These are phyloP conservation scores for Trametes elegans DNA, from an alignment of 768 basidiomycete species.

Conservation along the genomic window DNA sequence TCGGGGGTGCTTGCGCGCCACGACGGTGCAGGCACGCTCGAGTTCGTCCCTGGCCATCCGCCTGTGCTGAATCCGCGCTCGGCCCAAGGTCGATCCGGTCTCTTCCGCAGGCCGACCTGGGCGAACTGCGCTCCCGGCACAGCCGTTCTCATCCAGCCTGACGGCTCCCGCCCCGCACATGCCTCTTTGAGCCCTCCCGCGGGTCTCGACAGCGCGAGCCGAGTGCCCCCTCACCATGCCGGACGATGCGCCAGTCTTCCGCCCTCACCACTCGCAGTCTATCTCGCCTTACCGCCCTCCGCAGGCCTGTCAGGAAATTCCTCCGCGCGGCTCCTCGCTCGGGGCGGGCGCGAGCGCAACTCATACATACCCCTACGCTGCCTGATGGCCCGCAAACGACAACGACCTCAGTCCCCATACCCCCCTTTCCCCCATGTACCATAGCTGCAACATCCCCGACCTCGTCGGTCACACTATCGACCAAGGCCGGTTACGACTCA, in stretches of 20 bases:
- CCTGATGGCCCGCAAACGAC: no score
- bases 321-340: not conserved
- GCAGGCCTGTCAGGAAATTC: not conserved
- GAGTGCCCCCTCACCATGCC: not conserved
- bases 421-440: not conserved
- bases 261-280: not conserved
- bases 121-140: not conserved
- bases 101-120: not conserved
- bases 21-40: not conserved
- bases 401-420: not conserved
- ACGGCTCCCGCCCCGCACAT: not conserved
- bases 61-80: not conserved
- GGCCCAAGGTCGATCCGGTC: not conserved
- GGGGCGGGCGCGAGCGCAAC: not conserved
- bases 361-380: not conserved
- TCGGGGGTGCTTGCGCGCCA: not conserved
- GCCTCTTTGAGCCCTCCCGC: conserved; percentile 5
- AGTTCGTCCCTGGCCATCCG: not conserved
- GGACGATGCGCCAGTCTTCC: conserved; percentile 6
- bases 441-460: conserved; percentile 12
- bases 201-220: not conserved
- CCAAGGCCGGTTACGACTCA: conserved; percentile 24
- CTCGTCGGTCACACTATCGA: conserved; percentile 27
- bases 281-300: conserved; percentile 3
- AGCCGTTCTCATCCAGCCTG: not conserved